Evolutionary conservation across 257 asterid genomes (phyloP).

Genomic region (Paulownia fortunei): DNA sequence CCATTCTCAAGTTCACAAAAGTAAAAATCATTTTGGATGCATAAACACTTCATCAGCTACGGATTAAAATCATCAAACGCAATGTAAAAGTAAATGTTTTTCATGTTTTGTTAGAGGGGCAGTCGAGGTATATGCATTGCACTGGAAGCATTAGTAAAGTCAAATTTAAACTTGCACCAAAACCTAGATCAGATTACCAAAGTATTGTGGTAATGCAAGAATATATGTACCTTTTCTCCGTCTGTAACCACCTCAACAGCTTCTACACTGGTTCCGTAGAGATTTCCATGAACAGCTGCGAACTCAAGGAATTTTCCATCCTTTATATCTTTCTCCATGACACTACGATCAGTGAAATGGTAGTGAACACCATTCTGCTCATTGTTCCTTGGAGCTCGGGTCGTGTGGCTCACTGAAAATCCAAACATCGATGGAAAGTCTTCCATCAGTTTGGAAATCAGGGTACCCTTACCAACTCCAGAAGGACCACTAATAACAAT

Average conservation of each 20-base stretch:
- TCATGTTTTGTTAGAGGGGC: not conserved
- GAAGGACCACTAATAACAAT: conserved; percentile 85
- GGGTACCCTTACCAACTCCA: conserved; percentile 87
- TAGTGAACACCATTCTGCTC: conserved; percentile 77
- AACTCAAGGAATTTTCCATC: conserved; percentile 74
- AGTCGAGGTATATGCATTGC: not conserved
- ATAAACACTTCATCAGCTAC: not conserved
- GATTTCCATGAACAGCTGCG: conserved; percentile 84
- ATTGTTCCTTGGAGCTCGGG: conserved; percentile 72
- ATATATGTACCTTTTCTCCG: conserved; percentile 60
- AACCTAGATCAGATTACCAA: not conserved
- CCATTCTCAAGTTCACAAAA: conserved; percentile 30
- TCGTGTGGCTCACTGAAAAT: conserved; percentile 88
- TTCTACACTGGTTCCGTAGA: conserved; percentile 79
- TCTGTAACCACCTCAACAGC: conserved; percentile 83
- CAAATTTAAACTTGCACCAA: not conserved
- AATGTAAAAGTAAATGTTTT: not conserved
- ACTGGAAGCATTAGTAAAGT: not conserved
- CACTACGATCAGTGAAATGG: conserved; percentile 67
- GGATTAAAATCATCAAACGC: not conserved
- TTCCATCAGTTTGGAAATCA: conserved; percentile 66
- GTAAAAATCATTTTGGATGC: conserved; percentile 24
- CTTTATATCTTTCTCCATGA: conserved; percentile 67
- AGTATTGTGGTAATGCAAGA: not conserved
- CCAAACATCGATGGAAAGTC: conserved; percentile 79